Evolutionary conservation across 1,139 yeast genomes (phyloP).

Genomic region (Hyphopichia fennica): DNA sequence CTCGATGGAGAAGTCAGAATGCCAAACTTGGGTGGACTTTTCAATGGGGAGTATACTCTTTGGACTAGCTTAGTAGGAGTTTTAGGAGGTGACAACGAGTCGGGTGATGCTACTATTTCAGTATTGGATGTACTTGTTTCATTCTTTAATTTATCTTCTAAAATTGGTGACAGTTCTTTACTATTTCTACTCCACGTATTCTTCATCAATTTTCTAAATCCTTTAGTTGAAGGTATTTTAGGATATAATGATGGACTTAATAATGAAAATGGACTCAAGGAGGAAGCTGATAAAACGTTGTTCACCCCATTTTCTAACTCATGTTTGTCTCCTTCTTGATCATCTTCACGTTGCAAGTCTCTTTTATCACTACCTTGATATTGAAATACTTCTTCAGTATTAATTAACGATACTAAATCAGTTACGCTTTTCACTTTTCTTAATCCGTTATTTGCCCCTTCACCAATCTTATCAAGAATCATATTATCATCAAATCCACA

Average conservation of each 20-base stretch:
- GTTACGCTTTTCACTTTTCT: conserved; percentile 4
- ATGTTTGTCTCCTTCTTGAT: background rate
- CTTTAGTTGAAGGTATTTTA: background rate
- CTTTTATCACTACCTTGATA: no score
- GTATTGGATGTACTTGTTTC: no score
- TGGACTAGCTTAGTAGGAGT: no score
- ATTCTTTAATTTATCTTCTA: no score
- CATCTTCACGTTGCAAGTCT: no score
- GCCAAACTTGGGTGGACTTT: no score
- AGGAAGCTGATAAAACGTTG: background rate
- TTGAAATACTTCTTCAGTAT: no score
- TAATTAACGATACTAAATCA: background rate
- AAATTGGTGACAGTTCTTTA: no score
- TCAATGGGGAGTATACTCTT: no score
- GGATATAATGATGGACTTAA: background rate
- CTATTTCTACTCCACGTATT: background rate
- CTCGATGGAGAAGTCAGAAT: background rate
- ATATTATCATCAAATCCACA: conserved; percentile 6
- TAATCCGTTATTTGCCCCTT: background rate
- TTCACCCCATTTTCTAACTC: background rate
- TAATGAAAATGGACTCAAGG: background rate
- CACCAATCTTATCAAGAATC: background rate
- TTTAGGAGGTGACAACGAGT: no score
- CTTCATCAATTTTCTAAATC: background rate
- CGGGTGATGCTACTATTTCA: no score